Conservation (phyloP, 352 stramenopile species). For the Phytophthora fragariae region DNA sequence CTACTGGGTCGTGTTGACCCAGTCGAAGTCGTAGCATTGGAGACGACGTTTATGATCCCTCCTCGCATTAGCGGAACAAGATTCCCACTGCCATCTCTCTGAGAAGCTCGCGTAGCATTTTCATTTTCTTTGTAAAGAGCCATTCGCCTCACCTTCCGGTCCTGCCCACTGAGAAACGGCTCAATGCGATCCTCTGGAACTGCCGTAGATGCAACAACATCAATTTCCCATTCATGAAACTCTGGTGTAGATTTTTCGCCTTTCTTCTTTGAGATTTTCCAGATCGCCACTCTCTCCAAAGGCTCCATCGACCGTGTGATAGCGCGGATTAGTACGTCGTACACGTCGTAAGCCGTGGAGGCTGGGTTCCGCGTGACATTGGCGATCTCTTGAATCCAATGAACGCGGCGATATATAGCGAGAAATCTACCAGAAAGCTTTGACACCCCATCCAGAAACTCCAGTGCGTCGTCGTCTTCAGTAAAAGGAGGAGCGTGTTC, state of each 20-base stretch:
- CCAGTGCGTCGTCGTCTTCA: constrained; percentile 59
- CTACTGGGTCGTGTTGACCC: neutral
- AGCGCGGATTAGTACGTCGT: constrained; percentile 53
- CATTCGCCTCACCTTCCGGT: constrained; percentile 71
- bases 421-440: constrained; percentile 53
- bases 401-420: constrained; percentile 51
- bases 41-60: constrained; percentile 25
- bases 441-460: constrained; percentile 57
- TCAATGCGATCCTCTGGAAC: constrained; percentile 64
- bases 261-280: constrained; percentile 52
- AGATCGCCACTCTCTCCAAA: constrained; percentile 60
- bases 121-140: constrained; percentile 62
- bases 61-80: constrained; percentile 25
- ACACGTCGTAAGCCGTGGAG: constrained; percentile 64
- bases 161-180: constrained; percentile 67
- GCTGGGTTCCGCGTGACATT: constrained; percentile 44
- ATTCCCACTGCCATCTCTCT: constrained; percentile 1
- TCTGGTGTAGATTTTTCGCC: neutral
- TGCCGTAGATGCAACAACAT: constrained; percentile 61
- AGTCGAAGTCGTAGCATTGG: neutral
- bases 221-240: constrained; percentile 40
- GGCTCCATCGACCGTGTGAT: constrained; percentile 52
- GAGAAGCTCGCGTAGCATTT: constrained; percentile 19
- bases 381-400: constrained; percentile 63
- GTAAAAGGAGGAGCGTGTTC: constrained; percentile 43